These are phyloP conservation scores for Oemleria cerasiformis DNA, from an alignment of 306 rosid species.

Conservation along the genomic window DNA sequence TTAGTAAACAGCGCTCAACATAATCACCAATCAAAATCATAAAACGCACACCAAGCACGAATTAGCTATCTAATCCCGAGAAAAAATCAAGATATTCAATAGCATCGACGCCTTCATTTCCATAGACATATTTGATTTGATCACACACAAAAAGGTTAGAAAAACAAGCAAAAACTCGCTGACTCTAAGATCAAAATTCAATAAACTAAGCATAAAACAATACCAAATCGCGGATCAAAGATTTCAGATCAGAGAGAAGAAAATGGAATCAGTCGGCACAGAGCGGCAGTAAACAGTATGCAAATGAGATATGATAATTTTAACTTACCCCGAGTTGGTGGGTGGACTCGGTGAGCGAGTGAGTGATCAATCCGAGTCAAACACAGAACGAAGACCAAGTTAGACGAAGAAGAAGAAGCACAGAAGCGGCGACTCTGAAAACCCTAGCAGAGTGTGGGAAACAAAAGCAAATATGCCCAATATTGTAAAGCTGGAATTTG, in stretches of 20 bases:
- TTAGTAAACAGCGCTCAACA: neutral
- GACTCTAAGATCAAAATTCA: neutral
- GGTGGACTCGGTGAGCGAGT: constrained; percentile 31
- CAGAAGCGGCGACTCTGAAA: constrained; percentile 62
- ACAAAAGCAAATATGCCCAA: constrained; percentile 48
- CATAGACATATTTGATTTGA: neutral
- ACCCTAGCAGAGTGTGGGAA: constrained; percentile 78
- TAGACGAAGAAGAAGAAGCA: neutral
- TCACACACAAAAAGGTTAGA: neutral
- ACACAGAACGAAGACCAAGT: neutral
- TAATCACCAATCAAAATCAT: neutral
- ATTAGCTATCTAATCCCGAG: neutral
- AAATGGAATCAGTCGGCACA: neutral
- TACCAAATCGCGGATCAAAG: constrained; percentile 11
- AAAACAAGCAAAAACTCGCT: neutral
- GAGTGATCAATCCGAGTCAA: constrained; percentile 16
- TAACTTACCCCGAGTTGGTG: constrained; percentile 32
- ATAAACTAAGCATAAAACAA: neutral
- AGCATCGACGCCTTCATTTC: neutral
- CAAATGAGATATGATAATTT: neutral
- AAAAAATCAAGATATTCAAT: neutral
- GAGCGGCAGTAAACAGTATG: neutral
- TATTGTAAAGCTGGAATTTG: constrained; percentile 27
- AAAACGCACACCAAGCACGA: neutral
- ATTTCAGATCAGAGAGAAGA: constrained; percentile 2